phyloP scores from a whole-genome alignment of 768 basidiomycete species.

The Hericium rajendrae region DNA sequence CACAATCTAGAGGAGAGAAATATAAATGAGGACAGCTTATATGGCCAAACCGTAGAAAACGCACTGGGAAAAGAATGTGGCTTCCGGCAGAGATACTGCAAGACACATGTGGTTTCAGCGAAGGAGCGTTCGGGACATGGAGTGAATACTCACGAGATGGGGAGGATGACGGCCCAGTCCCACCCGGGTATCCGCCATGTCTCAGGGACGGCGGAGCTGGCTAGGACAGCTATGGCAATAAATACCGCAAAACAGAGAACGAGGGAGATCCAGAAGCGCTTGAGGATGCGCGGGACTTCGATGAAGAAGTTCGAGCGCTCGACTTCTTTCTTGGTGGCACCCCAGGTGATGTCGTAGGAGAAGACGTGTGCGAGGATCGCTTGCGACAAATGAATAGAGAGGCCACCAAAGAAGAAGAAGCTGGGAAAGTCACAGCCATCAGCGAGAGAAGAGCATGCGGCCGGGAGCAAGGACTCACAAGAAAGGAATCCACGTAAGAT shows the following conservation, averaged over 20 bases:
- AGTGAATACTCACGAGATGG: constrained; percentile 46
- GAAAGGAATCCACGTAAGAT: constrained; percentile 60
- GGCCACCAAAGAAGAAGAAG: constrained; percentile 50
- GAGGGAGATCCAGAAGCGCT: constrained; percentile 66
- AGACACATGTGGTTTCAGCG: background rate
- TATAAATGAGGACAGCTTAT: constrained; percentile 13
- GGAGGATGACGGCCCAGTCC: constrained; percentile 71
- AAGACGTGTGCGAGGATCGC: constrained; percentile 48
- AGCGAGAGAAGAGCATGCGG: constrained; percentile 27
- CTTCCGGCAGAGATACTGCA: constrained; percentile 49
- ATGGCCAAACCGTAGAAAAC: constrained; percentile 7
- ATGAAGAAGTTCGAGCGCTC: constrained; percentile 86
- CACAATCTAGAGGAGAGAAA: constrained; percentile 41
- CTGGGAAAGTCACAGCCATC: constrained; percentile 12
- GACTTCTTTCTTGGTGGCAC: constrained; percentile 69
- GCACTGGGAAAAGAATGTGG: constrained; percentile 67
- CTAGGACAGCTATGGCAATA: constrained; percentile 47
- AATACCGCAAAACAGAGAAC: constrained; percentile 41
- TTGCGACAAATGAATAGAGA: constrained; percentile 42
- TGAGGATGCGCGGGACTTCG: constrained; percentile 77
- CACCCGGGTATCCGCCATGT: constrained; percentile 54
- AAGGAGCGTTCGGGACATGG: background rate
- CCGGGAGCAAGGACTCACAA: constrained; percentile 62
- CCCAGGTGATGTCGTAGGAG: constrained; percentile 51
- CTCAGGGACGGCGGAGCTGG: constrained; percentile 42